phyloP scores from a whole-genome alignment of 345 rosid species.

The Camelina hispida region DNA sequence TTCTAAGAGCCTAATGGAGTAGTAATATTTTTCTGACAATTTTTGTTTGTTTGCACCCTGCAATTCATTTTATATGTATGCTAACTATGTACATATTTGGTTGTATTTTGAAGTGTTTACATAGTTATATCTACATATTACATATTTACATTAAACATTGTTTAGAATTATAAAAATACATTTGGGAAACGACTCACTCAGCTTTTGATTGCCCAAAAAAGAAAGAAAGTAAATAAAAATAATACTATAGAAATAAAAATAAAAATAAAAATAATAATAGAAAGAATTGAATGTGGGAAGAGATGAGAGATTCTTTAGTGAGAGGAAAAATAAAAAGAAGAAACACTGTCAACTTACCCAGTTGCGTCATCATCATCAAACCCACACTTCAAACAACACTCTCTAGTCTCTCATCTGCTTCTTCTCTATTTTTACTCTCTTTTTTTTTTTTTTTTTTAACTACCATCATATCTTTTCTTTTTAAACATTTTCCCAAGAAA shows the following conservation, averaged over 20 bases:
- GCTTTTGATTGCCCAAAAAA: slow-evolving; percentile 23
- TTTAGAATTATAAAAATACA: neutral
- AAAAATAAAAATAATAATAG: neutral
- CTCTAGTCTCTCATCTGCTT: neutral
- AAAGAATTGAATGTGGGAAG: slow-evolving; percentile 49
- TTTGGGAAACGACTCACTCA: too few relatives aligned
- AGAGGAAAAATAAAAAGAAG: slow-evolving; percentile 37
- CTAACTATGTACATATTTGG: neutral
- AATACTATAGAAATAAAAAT: neutral
- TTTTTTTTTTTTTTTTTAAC: neutral
- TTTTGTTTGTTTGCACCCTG: neutral
- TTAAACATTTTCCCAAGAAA: slow-evolving; percentile 19
- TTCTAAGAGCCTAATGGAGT: neutral
- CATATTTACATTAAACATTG: neutral
- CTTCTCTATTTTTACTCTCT: slow-evolving; percentile 17
- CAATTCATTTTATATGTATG: neutral
- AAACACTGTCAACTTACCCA: slow-evolving; percentile 54
- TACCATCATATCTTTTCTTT: slow-evolving; percentile 3
- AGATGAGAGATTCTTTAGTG: slow-evolving; percentile 52
- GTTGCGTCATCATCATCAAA: slow-evolving; percentile 49
- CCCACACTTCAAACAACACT: slow-evolving; percentile 24
- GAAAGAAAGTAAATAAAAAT: slow-evolving; percentile 1
- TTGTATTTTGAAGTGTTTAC: neutral
- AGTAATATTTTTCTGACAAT: too few relatives aligned
- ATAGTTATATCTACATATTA: neutral